Conservation (phyloP, 495 filamentous ascomycete species). For the Xylaria bambusicola region DNA sequence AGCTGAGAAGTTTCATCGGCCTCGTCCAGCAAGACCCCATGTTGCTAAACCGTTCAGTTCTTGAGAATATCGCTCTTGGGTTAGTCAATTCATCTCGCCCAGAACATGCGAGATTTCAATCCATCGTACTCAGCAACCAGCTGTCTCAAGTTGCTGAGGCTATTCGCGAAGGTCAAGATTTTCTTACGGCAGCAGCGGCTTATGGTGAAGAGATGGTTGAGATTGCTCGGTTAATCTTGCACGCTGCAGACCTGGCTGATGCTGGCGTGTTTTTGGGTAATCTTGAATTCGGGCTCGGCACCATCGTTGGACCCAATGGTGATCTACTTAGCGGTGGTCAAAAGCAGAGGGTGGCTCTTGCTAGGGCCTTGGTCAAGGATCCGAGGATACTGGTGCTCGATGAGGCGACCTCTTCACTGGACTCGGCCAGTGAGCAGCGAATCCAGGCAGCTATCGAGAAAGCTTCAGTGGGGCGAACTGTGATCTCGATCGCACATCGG, state of each 20-base stretch:
- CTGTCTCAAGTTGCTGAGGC: slow-evolving; percentile 27
- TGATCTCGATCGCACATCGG: slow-evolving; percentile 74
- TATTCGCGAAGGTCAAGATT: slow-evolving; percentile 27
- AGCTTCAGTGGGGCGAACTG: slow-evolving; percentile 57
- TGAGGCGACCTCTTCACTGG: slow-evolving; percentile 57
- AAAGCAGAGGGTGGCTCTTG: slow-evolving; percentile 64
- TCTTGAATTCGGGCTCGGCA: slow-evolving; percentile 47
- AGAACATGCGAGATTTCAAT: slow-evolving; percentile 37
- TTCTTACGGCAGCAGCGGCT: slow-evolving; percentile 24
- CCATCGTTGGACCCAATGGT: slow-evolving; percentile 49
- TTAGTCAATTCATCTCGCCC: slow-evolving; percentile 59
- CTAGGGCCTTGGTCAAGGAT: slow-evolving; percentile 51
- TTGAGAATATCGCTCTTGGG: slow-evolving; percentile 70
- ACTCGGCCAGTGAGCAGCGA: slow-evolving; percentile 55
- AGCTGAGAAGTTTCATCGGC: slow-evolving; percentile 58
- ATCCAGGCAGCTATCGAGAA: slow-evolving; percentile 55
- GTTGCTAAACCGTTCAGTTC: slow-evolving; percentile 63
- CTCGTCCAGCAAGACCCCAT: slow-evolving; percentile 70
- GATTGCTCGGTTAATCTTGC: slow-evolving; percentile 33
- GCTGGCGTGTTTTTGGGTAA: slow-evolving; percentile 39
- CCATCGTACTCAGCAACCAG: slow-evolving; percentile 24
- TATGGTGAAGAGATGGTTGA: slow-evolving; percentile 28
- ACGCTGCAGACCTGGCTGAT: slow-evolving; percentile 41
- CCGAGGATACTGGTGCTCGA: slow-evolving; percentile 55
- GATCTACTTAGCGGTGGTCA: slow-evolving; percentile 59